Base-by-base conservation (phyloP, 768 basidiomycete species). In the Russula sp. region DNA sequence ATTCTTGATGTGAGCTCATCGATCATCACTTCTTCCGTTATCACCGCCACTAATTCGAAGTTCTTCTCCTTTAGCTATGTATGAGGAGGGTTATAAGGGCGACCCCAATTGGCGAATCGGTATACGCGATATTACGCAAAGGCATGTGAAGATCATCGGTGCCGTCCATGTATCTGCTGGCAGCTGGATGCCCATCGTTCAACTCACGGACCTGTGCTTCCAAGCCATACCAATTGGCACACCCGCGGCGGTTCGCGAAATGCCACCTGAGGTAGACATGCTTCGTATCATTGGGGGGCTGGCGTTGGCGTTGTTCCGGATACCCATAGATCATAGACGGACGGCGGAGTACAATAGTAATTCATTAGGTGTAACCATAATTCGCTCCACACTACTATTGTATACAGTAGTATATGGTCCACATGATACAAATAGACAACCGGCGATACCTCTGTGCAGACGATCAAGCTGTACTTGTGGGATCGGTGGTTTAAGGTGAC, bases 121-220 rank as follows among this genome's bases (percentile, higher is more conserved):
- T n/a, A 2, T 11, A 2, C 8, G 34, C 0, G 55, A 62, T 3
- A 66, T 66, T 20, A 49, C 18, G n/a, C 56, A 36, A 10, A 8
- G 16, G 5, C 38, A 66, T 1, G 42, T 66, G n/a, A 63, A 53
- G 44, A 13, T 66, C 7, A 64, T 64, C 5, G 65, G 65, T 2
- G 57, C 52, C 2, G 51, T 66, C 3, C 62, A 66, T 5, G 52
- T 64, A 1, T 66, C 65, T 6, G 55, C 62, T 0, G 65, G 62
- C 0, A 53, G 55, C 5, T 66, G 65, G 65, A 48, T 53, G 65
- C 65, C 65, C 0, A 58, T 64, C 16, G 53, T 66, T 1, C 62
- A 66, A 11, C 65, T 66, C 16, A 57, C 50, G 4, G 26, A n/a
- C n/a, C 58, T 32, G 50, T 66, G 26, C 5, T 58, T 10, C 63